These are phyloP conservation scores for Crithidia sp. DNA, from an alignment of 208 protist species.

Conservation along the genomic window DNA sequence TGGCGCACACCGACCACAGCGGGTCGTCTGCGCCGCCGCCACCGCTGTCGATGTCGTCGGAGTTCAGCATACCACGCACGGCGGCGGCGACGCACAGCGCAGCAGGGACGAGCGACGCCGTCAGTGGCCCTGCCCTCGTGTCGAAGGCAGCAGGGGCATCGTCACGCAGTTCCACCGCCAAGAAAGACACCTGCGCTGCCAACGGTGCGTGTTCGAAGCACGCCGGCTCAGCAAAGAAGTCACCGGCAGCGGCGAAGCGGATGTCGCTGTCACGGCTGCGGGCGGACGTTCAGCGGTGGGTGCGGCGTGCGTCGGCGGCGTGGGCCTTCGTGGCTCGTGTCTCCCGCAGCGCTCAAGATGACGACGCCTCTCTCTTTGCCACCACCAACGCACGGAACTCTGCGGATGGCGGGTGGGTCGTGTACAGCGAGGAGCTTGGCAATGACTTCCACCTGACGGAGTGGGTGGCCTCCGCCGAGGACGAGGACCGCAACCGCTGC, in stretches of 20 bases:
- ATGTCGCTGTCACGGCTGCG: constrained; percentile 20
- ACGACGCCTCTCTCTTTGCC: not conserved
- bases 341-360: not conserved
- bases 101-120: not conserved
- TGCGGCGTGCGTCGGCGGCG: constrained; percentile 9
- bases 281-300: constrained; percentile 28
- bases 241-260: constrained; percentile 3
- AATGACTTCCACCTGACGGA: constrained; percentile 53
- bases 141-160: not conserved
- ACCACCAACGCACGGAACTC: not conserved
- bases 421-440: constrained; percentile 61
- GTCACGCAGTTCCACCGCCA: not conserved
- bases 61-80: constrained; percentile 17
- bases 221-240: not conserved
- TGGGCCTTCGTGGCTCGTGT: constrained; percentile 11
- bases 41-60: constrained; percentile 18
- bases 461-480: constrained; percentile 52
- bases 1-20: constrained; percentile 32
- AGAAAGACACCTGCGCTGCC: not conserved
- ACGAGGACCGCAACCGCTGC: constrained; percentile 59
- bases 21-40: constrained; percentile 4
- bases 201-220: not conserved
- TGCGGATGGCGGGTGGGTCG: constrained; percentile 8
- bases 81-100: not conserved
- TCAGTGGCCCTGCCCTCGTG: not conserved